phyloP scores from a whole-genome alignment of 2,329 filamentous ascomycete genomes.

The Nigrospora osmanthi region DNA sequence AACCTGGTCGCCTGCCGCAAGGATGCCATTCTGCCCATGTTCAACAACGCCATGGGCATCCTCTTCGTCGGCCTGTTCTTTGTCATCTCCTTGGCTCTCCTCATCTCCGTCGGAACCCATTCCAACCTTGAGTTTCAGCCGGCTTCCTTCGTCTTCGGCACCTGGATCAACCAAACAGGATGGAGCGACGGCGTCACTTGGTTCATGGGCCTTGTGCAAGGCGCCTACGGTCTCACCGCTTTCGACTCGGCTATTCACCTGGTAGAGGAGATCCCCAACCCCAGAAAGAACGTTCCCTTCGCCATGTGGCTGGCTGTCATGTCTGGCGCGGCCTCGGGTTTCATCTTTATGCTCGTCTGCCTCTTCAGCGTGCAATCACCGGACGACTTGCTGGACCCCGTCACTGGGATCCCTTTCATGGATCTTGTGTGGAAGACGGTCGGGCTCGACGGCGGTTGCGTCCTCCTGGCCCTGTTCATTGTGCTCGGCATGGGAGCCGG shows the following conservation, averaged over 20 bases:
- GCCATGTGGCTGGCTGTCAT: conserved; percentile 45
- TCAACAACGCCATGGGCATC: conserved; percentile 49
- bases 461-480: conserved; percentile 42
- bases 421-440: conserved; percentile 32
- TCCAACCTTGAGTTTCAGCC: conserved; percentile 36
- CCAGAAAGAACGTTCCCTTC: conserved; percentile 39
- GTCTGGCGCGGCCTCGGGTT: conserved; percentile 38
- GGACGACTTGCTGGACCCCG: conserved; percentile 28
- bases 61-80: conserved; percentile 45
- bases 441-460: conserved; percentile 31
- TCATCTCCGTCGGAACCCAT: conserved; percentile 42
- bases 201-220: conserved; percentile 49
- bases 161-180: conserved; percentile 42
- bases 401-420: conserved; percentile 36
- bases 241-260: conserved; percentile 53
- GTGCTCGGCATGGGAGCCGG: conserved; percentile 48
- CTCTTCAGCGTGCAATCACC: conserved; percentile 42
- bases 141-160: conserved; percentile 42
- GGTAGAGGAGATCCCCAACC: conserved; percentile 47
- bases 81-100: conserved; percentile 39
- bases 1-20: conserved; percentile 44
- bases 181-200: conserved; percentile 48
- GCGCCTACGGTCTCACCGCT: conserved; percentile 47
- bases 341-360: conserved; percentile 44
- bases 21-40: conserved; percentile 36